Conservation (phyloP, 768 basidiomycete genomes). For the Hirschioporus abietinus region DNA sequence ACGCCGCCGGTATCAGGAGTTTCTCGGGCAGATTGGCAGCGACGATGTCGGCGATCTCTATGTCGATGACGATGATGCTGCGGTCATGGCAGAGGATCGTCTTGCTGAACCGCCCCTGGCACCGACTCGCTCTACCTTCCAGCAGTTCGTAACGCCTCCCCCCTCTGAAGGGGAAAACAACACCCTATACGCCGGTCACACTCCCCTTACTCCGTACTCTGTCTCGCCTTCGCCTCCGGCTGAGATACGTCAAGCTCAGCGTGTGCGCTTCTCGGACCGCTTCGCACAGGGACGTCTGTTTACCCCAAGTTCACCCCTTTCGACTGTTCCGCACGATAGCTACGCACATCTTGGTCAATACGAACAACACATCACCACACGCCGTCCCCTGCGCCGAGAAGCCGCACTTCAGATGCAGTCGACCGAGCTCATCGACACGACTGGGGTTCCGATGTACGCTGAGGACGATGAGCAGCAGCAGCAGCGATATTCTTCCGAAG, state of each 20-base stretch:
- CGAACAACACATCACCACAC: background rate
- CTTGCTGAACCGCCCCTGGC: background rate
- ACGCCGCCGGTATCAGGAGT: background rate
- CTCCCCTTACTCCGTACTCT: background rate
- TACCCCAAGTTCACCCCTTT: background rate
- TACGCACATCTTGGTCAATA: background rate
- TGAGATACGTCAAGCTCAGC: background rate
- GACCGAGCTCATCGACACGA: background rate
- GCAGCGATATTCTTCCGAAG: background rate
- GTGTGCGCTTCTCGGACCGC: background rate
- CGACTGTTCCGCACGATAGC: background rate
- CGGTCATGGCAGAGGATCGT: background rate
- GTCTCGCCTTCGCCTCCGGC: background rate
- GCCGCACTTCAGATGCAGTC: background rate
- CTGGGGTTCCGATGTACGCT: background rate
- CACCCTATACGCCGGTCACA: background rate
- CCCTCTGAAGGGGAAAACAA: background rate
- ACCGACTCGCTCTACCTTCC: background rate
- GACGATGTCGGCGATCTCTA: background rate
- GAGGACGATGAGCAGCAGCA: background rate
- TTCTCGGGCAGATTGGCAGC: background rate
- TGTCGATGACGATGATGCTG: background rate
- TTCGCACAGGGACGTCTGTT: background rate
- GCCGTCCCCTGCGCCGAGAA: background rate
- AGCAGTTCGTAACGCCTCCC: background rate